These are phyloP conservation scores for Pichia rugopelliculosa DNA, from an alignment of 805 yeast genomes.

Conservation along the genomic window DNA sequence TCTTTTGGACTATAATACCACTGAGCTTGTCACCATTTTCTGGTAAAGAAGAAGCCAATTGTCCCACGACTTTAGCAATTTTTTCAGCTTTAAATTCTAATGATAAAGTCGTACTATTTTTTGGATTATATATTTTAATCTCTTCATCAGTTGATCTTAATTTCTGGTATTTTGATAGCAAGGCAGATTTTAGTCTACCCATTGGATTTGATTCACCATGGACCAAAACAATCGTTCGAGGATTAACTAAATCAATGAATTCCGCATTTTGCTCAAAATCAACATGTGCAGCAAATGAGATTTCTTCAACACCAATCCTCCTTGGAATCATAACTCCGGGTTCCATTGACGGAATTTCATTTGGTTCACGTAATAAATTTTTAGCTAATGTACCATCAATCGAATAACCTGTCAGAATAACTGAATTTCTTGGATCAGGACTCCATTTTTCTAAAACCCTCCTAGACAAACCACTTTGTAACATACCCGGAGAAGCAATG, in stretches of 20 bases:
- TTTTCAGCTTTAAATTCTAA: slow-evolving; percentile 77
- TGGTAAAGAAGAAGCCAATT: slow-evolving; percentile 41
- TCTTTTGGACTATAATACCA: slow-evolving; percentile 87
- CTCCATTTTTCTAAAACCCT: slow-evolving; percentile 93
- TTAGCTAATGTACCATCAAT: slow-evolving; percentile 99
- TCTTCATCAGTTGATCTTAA: slow-evolving; percentile 83
- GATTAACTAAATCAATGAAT: slow-evolving; percentile 82
- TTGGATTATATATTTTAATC: slow-evolving; percentile 85
- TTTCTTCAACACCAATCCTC: slow-evolving; percentile 80
- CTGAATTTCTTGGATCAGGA: slow-evolving; percentile 86
- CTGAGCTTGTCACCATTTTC: slow-evolving; percentile 40
- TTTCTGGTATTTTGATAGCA: slow-evolving; percentile 75
- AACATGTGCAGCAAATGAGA: slow-evolving; percentile 99
- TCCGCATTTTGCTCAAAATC: slow-evolving; percentile 90
- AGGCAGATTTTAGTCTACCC: slow-evolving; percentile 94
- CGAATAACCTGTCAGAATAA: slow-evolving; percentile 91
- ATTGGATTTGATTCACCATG: slow-evolving; percentile 98
- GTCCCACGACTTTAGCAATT: slow-evolving; percentile 65
- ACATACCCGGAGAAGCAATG: slow-evolving; percentile 97
- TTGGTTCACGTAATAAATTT: slow-evolving; percentile 78
- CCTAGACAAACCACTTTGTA: slow-evolving; percentile 91
- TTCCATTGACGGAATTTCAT: slow-evolving; percentile 74
- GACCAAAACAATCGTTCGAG: slow-evolving; percentile 79
- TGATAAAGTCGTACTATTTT: slow-evolving; percentile 74
- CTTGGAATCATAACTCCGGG: slow-evolving; percentile 84